A percentile compares a stretch with the other conserved stretches of the same genome.
These are phyloP conservation scores for Oemleria cerasiformis DNA, from an alignment of 306 rosid genomes.

Conservation along the genomic window DNA sequence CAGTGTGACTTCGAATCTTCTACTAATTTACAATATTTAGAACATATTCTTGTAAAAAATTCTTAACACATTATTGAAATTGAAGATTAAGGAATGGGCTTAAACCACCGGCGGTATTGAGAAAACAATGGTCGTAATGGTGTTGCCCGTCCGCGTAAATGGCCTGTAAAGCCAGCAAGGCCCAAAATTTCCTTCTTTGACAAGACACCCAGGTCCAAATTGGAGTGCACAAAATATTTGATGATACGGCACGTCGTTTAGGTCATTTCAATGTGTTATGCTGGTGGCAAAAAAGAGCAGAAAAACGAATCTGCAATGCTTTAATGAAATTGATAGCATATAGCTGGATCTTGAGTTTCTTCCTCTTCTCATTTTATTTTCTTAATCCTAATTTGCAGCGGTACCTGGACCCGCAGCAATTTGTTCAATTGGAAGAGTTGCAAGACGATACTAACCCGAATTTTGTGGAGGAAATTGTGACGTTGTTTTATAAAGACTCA, in stretches of 20 bases:
- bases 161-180: not conserved
- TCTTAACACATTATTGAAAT: too few species aligned
- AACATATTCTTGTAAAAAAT: too few species aligned
- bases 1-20: too few species aligned
- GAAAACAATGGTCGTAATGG: not conserved
- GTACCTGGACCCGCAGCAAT: slow-evolving; percentile 70
- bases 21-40: too few species aligned
- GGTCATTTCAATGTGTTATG: not conserved
- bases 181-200: not conserved
- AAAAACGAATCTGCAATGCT: too few species aligned
- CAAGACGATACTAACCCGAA: slow-evolving; percentile 68
- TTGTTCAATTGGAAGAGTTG: slow-evolving; percentile 73
- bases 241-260: not conserved
- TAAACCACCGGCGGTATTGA: not conserved
- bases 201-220: not conserved
- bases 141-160: too few species aligned
- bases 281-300: too few species aligned
- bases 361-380: not conserved
- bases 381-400: slow-evolving; percentile 37
- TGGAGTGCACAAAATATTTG: not conserved
- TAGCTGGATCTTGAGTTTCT: not conserved
- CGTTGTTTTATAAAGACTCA: slow-evolving; percentile 60
- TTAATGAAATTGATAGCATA: too few species aligned
- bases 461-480: slow-evolving; percentile 77
- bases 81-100: too few species aligned